Evolutionary conservation across 1,284 basidiomycete species (phyloP), one percentile per base, ranked within the genome.

Genomic region (Ceratobasidium sp.): DNA sequence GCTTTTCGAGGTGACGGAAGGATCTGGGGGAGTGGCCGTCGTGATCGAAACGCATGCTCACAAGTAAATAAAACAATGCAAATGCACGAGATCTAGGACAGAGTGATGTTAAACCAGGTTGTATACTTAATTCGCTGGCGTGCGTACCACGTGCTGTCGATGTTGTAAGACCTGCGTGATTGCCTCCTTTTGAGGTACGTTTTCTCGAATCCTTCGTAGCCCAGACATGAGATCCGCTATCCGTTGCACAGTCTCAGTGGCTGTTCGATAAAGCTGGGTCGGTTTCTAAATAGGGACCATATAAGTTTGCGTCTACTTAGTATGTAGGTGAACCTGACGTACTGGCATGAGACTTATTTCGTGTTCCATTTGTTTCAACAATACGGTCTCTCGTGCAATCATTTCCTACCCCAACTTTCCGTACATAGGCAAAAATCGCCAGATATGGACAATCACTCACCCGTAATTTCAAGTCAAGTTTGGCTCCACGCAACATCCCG

Each of bases 301-400:
- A 28, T 63, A 39, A 35, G 13, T 35, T 15, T 11, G 23, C 13
- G 28, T 8, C 47, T 26, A 6, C 33, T 42, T 6, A 6, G 23
- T 47, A 3, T 26, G 13, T 28, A 10, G n/a, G 26, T 13, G 42
- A 63, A 51, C 26, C 54, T 33, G 11, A 81, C 86, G 64, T 76
- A 88, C 88, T 20, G 88, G 87, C 31, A 87, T 81, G 1, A 89
- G 83, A 76, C 88, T 88, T 13, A 88, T 81, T 79, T 89, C 87
- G 68, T 87, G 85, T 67, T 85, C 80, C 87, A 89, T 88, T 0
- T 86, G 85, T 39, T 60, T 73, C 17, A 73, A 42, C 31, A 73
- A 17, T n/a, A 73, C 54, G 8, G 45, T 63, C 31, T 73, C 69
- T 35, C 69, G 56, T 35, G 69, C 56, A 61, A 73, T 73, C 56